Evolutionary conservation across 257 asterid species (phyloP), one percentile per base, ranked within the genome.

Genomic region (Solanum ossicruentum): DNA sequence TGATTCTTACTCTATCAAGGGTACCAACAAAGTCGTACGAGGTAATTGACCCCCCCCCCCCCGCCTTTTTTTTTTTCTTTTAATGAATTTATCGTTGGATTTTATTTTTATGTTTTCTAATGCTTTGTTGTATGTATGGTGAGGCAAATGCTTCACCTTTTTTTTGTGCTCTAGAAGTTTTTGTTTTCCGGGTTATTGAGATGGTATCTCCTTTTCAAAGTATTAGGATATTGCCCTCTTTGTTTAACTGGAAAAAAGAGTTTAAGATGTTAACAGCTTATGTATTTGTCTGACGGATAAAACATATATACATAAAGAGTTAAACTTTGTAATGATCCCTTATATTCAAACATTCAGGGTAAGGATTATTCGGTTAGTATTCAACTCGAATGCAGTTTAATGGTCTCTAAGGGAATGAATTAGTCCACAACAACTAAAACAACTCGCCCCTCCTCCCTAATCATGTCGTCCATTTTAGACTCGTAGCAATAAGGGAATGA

Each of bases 1-100:
- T 32, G 97, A 96, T 88, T 90, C 94, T 18, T 96, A 95, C 94
- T 86, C 92, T 60, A 92, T 96, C 41, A 28, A 28, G 32, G 32
- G 32, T 28, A 28, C 32, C 32, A 28, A 28, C 32, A 28, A 28
- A 28, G 32, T 28, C 32, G 32, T 28, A 28, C 32, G 32, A 28
- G 32, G 32, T 28, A 2, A 28, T 28, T 28, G 32, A 28, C 2
- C 32, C 32, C 32, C 28, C 28, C 28, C 1, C 28, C 1, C 28
- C 28, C 28, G 2, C 28, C 28, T 28, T 1, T 28, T 28, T 28
- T 28, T 28, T 28, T 28, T 28, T 20, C 28, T 60, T n/a, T 60
- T 60, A 60, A 60, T 60, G 67, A n/a, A 60, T 60, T 60, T n/a
- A 60, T n/a, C 67, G 9, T 9, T 10, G 67, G 67, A n/a, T 70